phyloP scores from a whole-genome alignment of 2,329 filamentous ascomycete species.

The Verticillium nonalfalfae region DNA sequence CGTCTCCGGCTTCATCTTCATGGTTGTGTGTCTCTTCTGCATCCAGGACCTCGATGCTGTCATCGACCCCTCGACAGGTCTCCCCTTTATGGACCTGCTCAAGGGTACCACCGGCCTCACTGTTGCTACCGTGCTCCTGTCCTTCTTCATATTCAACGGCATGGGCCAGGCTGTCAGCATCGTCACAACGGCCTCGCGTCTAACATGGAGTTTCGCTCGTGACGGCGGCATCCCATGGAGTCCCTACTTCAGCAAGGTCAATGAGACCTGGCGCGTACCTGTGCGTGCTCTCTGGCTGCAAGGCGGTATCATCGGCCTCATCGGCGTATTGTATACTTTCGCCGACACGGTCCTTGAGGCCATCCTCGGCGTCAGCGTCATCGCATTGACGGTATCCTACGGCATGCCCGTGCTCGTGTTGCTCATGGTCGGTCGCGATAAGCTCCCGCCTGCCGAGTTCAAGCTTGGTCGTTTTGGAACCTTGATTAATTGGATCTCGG shows the following conservation, averaged over 20 bases:
- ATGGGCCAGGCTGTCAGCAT: slow-evolving; percentile 22
- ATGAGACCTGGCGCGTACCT: slow-evolving; percentile 23
- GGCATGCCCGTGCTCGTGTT: slow-evolving; percentile 30
- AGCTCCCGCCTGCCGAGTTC: slow-evolving; percentile 11
- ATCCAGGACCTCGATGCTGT: slow-evolving; percentile 30
- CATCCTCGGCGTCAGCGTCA: slow-evolving; percentile 32
- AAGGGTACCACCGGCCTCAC: slow-evolving; percentile 18
- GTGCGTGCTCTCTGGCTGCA: slow-evolving; percentile 19
- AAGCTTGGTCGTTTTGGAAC: slow-evolving; percentile 24
- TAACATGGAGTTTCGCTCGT: slow-evolving; percentile 30
- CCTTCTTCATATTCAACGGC: slow-evolving; percentile 19
- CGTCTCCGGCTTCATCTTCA: slow-evolving; percentile 34
- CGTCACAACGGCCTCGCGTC: slow-evolving; percentile 26
- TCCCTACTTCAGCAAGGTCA: slow-evolving; percentile 27
- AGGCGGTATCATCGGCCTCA: slow-evolving; percentile 17
- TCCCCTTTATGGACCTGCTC: slow-evolving; percentile 35
- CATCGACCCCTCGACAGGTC: slow-evolving; percentile 31
- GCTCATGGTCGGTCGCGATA: slow-evolving; percentile 25
- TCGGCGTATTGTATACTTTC: slow-evolving; percentile 32
- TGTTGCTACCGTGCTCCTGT: slow-evolving; percentile 19
- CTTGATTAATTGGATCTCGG: slow-evolving; percentile 38
- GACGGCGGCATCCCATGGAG: slow-evolving; percentile 28
- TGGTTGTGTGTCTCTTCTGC: slow-evolving; percentile 34
- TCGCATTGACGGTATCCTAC: slow-evolving; percentile 36
- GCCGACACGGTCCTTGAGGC: slow-evolving; percentile 34